Percentiles rank a stretch among this genome's conserved stretches.
Evolutionary conservation across 1,284 basidiomycete genomes (phyloP).

Genomic region (Heterobasidion annosum): DNA sequence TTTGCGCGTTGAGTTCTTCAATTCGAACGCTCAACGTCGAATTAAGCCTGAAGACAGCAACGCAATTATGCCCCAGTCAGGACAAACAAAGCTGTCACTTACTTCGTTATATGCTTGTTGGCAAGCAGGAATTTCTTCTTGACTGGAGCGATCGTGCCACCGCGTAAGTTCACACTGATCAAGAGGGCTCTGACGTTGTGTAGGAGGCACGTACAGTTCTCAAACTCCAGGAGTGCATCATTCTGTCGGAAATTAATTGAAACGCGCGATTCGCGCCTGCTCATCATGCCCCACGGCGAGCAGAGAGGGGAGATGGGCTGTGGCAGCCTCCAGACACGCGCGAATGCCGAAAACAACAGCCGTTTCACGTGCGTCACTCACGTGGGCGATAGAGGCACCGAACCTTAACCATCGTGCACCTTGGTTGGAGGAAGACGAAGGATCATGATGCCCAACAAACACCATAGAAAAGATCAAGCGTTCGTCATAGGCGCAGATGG

Average conservation of each 20-base stretch:
- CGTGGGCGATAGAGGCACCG: background rate
- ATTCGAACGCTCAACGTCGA: constrained; percentile 74
- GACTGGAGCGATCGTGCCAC: constrained; percentile 36
- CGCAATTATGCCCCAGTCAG: constrained; percentile 1
- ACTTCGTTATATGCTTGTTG: constrained; percentile 87
- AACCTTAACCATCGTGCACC: background rate
- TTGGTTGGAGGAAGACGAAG: too few relatives aligned
- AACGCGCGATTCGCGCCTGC: constrained; percentile 70
- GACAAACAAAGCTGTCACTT: constrained; percentile 4
- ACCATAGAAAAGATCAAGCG: too few relatives aligned
- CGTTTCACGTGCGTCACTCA: background rate
- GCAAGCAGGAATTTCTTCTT: constrained; percentile 85
- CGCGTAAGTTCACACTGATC: constrained; percentile 9
- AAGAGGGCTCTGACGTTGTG: background rate
- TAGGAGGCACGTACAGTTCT: constrained; percentile 53
- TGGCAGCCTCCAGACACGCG: constrained; percentile 9
- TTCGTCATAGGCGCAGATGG: too few relatives aligned
- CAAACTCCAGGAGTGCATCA: constrained; percentile 73
- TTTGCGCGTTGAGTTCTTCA: constrained; percentile 74
- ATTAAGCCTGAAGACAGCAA: constrained; percentile 49
- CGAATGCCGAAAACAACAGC: background rate
- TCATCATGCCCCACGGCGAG: constrained; percentile 47
- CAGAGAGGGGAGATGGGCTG: constrained; percentile 13
- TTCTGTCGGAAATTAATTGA: constrained; percentile 61
- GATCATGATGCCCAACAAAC: too few relatives aligned